Evolutionary conservation across 805 yeast species (phyloP), one percentile per base, ranked within the genome.

Genomic region (Candida nemodendra): DNA sequence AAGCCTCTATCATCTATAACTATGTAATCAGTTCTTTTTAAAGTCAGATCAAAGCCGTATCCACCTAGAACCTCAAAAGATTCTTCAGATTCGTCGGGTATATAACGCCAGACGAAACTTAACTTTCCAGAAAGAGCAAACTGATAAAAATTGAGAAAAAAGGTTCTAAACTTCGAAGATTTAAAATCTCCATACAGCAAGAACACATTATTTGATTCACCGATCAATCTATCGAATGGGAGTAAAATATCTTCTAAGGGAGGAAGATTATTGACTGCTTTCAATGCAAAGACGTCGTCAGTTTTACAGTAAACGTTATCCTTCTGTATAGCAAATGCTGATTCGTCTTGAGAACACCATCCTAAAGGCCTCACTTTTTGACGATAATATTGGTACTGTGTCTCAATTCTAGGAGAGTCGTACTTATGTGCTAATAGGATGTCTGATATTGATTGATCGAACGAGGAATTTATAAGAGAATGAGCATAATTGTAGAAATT

Each of bases 281-380:
- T 81, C 39, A 93, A 67, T 3, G 96, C 95, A 58, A 77, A 93
- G 1, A 88, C 72, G 40, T 84, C 95, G 38, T 78, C 85, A 3
- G 81, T 65, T 8, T 81, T 75, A 50, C 89, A 80, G 53, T 81
- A 82, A 2, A 71, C 57, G 27, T 50, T 42, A 18, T 68, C 66
- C 33, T 74, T 74, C 41, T 81, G 78, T 45, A 69, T 69, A 39
- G 57, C 70, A 72, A 85, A 81, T 1, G 77, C 66, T 4, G 48
- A 51, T 5, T 66, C 56, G 2, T 52, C 38, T 18, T 39, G 44
- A 11, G 50, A 34, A 22, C 60, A 56, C 35, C 42, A 35, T 7
- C 39, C 29, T 3, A 44, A 44, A 0, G 72, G 65, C n/a, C 50
- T 44, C 0, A 71, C 61, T 0, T 55, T 42, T 1, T 59, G 46